These are phyloP conservation scores for Leishmania lainsoni DNA, from an alignment of 208 protist species.

Conservation along the genomic window DNA sequence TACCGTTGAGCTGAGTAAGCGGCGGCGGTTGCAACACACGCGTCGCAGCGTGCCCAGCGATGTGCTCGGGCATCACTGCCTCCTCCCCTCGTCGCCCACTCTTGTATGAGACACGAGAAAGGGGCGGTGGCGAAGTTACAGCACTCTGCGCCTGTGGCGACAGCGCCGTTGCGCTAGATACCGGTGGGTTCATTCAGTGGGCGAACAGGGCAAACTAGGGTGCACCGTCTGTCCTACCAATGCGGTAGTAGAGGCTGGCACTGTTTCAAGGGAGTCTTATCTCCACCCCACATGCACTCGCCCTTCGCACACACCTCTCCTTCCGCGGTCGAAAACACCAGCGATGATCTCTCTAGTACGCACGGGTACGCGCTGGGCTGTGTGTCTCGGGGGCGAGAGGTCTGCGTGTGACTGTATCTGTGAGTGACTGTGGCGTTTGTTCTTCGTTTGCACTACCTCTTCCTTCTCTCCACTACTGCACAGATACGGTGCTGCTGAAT, in stretches of 20 bases:
- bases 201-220: background rate
- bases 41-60: background rate
- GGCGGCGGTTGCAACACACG: background rate
- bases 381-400: background rate
- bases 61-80: background rate
- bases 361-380: background rate
- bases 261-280: no score
- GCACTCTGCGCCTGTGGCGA: background rate
- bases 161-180: background rate
- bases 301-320: background rate
- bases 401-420: background rate
- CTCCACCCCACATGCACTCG: background rate
- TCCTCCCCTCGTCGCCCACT: conserved; percentile 10
- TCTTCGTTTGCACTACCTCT: background rate
- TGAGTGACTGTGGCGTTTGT: background rate
- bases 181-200: background rate
- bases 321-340: background rate
- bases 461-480: background rate
- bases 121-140: background rate
- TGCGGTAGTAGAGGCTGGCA: background rate
- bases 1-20: background rate
- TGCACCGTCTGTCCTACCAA: background rate
- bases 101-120: background rate
- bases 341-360: background rate
- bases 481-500: background rate